phyloP scores from a whole-genome alignment of 805 yeast genomes.

The Wickerhamomyces ciferrii region DNA sequence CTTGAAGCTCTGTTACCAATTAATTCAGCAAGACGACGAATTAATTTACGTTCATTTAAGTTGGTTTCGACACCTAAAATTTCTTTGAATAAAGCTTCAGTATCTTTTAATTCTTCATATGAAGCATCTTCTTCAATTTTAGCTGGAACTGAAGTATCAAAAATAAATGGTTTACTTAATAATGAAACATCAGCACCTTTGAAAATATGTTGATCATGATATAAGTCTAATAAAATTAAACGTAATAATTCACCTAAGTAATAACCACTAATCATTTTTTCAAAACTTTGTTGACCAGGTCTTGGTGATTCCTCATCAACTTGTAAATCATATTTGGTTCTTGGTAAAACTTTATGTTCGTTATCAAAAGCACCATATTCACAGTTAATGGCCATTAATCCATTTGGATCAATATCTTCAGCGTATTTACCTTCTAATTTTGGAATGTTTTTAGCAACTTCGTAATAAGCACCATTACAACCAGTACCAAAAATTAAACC shows the following conservation, averaged over 20 bases:
- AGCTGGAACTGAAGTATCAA: constrained; percentile 90
- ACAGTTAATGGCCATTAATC: constrained; percentile 94
- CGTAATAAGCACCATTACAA: constrained; percentile 95
- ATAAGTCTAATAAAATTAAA: constrained; percentile 68
- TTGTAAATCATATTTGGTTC: constrained; percentile 79
- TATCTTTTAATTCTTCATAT: constrained; percentile 67
- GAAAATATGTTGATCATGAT: constrained; percentile 62
- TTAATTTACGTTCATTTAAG: constrained; percentile 70
- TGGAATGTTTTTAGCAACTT: constrained; percentile 63
- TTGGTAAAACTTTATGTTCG: constrained; percentile 77
- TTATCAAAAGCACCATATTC: constrained; percentile 98
- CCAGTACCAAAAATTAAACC: constrained; percentile 98
- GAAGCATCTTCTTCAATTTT: constrained; percentile 84
- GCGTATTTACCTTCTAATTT: constrained; percentile 71
- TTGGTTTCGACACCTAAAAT: constrained; percentile 63
- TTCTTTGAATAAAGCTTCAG: constrained; percentile 57
- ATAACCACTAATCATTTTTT: constrained; percentile 96
- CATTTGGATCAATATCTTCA: constrained; percentile 53
- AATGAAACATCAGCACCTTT: constrained; percentile 60
- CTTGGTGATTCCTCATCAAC: constrained; percentile 88
- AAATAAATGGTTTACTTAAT: constrained; percentile 58
- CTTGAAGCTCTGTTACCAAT: constrained; percentile 93
- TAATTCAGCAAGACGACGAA: constrained; percentile 78
- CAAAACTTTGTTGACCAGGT: constrained; percentile 94
- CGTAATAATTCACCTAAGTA: constrained; percentile 91